Conservation (phyloP, 495 filamentous ascomycete species). For the Aspergillus nidulans region DNA sequence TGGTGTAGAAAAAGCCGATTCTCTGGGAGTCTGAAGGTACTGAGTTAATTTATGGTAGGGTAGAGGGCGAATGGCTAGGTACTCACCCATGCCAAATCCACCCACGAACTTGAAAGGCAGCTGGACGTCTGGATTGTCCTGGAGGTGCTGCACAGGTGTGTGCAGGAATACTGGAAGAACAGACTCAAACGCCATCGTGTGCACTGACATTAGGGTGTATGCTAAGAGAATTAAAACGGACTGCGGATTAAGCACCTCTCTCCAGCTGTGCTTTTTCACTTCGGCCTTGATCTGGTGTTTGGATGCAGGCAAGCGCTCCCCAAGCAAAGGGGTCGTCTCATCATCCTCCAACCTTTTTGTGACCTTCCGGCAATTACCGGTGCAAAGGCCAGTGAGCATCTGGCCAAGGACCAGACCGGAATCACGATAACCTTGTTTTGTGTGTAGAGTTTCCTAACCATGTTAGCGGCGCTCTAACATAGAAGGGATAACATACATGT, state of each 20-base stretch:
- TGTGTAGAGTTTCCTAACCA: conserved; percentile 64
- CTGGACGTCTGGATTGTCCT: conserved; percentile 51
- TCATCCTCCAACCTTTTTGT: conserved; percentile 24
- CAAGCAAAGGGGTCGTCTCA: conserved; percentile 38
- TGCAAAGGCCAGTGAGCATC: conserved; percentile 29
- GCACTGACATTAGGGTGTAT: conserved; percentile 72
- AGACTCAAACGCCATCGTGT: conserved; percentile 75
- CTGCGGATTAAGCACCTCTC: conserved; percentile 69
- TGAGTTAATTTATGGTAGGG: not conserved
- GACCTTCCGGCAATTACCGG: conserved; percentile 17
- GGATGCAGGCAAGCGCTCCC: conserved; percentile 3
- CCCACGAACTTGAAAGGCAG: conserved; percentile 75
- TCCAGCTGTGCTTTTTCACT: conserved; percentile 45
- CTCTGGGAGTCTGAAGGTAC: conserved; percentile 45
- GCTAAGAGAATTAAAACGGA: conserved; percentile 69
- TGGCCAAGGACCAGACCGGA: conserved; percentile 66
- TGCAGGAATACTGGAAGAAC: conserved; percentile 79
- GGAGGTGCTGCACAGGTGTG: conserved; percentile 53
- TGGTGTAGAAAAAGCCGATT: conserved; percentile 73
- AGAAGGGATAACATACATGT: conserved; percentile 26
- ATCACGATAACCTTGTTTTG: conserved; percentile 58
- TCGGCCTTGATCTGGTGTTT: conserved; percentile 11
- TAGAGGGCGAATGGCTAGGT: not conserved
- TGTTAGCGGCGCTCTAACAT: conserved; percentile 5
- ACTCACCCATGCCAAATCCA: conserved; percentile 63